Conservation (phyloP, 108 stramenopile species). For the Cyclotella distinguenda region DNA sequence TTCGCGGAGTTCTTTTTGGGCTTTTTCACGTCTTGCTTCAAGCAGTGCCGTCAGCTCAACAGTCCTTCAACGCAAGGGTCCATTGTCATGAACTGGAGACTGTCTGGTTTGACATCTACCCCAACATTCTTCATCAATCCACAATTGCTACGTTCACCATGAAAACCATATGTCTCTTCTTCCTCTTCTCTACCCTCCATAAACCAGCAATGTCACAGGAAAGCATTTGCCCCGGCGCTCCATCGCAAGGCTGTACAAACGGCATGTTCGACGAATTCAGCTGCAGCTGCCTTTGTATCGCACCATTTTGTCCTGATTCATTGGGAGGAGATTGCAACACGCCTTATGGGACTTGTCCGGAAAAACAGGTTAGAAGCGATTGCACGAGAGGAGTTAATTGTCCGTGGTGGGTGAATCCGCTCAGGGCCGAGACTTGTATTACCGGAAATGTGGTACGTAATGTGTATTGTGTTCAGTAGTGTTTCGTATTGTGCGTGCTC, state of each 20-base stretch:
- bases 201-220: not conserved
- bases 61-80: no score
- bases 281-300: constrained; percentile 26
- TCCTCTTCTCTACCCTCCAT: not conserved
- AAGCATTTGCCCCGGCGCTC: constrained; percentile 15
- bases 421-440: not conserved
- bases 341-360: not conserved
- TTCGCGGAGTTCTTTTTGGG: no score
- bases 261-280: constrained; percentile 17
- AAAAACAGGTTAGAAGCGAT: not conserved
- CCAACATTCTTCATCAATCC: not conserved
- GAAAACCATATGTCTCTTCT: not conserved
- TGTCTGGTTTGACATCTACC: not conserved
- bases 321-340: constrained; percentile 15
- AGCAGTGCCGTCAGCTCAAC: no score
- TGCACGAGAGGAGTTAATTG: constrained; percentile 9
- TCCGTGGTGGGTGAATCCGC: constrained; percentile 16
- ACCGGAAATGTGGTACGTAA: constrained; percentile 7
- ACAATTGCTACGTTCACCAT: not conserved
- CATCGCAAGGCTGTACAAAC: constrained; percentile 20
- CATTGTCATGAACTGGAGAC: no score
- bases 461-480: no score
- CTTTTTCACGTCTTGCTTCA: no score
- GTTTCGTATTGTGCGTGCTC: no score
- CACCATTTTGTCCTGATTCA: constrained; percentile 20